Percentiles rank a stretch among this genome's conserved stretches.
phyloP scores from a whole-genome alignment of 176 grass and related monocot species.

The Leersia perrieri region DNA sequence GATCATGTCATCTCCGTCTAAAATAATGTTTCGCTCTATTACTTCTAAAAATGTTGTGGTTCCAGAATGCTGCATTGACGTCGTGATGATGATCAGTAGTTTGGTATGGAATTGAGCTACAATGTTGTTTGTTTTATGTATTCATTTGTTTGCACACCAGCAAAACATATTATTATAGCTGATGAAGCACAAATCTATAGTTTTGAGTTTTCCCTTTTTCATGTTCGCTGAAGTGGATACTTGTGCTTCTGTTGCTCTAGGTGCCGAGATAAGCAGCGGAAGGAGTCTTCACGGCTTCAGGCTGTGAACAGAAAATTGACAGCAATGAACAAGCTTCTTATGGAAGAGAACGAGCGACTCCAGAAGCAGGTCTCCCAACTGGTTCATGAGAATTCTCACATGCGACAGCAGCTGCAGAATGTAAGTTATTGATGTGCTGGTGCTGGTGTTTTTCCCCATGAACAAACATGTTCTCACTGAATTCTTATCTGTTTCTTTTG shows the following conservation, averaged over 20 bases:
- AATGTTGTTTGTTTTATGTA: not conserved
- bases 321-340: conserved; percentile 95
- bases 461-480: not conserved
- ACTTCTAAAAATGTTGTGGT: not conserved
- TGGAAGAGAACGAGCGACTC: conserved; percentile 98
- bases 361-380: conserved; percentile 96
- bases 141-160: not conserved
- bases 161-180: not conserved
- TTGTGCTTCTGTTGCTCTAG: conserved; percentile 27
- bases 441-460: not conserved
- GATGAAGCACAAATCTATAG: not conserved
- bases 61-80: not conserved
- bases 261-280: conserved; percentile 94
- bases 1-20: not conserved
- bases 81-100: not conserved
- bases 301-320: conserved; percentile 88
- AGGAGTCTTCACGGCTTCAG: conserved; percentile 83
- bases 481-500: not conserved
- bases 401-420: conserved; percentile 90
- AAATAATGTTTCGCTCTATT: not conserved
- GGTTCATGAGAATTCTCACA: conserved; percentile 82
- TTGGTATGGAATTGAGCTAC: not conserved
- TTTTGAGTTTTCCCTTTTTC: not conserved
- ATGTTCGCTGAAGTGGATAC: not conserved
- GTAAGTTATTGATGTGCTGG: conserved; percentile 38